Evolutionary conservation across 106 monocot species (phyloP), one percentile per base, ranked within the genome.

Genomic region (Alisma plantagoaquatica): DNA sequence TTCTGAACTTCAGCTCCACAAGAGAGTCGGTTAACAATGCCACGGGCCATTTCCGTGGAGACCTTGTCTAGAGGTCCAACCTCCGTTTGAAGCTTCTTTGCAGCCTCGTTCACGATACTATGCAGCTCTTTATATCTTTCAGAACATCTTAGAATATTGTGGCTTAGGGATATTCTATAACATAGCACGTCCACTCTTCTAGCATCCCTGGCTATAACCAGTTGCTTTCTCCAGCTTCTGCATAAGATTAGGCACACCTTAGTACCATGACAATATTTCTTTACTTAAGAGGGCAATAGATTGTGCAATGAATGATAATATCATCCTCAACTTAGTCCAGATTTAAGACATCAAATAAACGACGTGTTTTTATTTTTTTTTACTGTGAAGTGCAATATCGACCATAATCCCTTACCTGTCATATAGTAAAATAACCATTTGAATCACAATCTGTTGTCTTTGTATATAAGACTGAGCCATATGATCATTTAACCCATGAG

Each of bases 151-250:
- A 88, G 73, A 25, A 94, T 53, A 46, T 74, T 80, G 41, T 88
- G 75, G 38, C 84, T 65, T 32, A 96, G 44, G 53, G 77, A 88
- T 25, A 96, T 64, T 12, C 96, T 66, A 41, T 84, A 46, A 41
- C 78, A 88, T 25, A 96, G 68, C 23, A 71, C 65, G 72, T 88
- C 96, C n/a, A 96, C 75, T 54, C 87, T 68, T 30, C 88, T 72
- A 27, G 96, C 96, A 55, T 83, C 83, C 70, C 81, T 96, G 32
- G 83, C 96, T 24, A 66, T 49, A 41, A 63, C 46, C 4, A 96
- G 78, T 41, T 96, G 96, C 58, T 96, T 84, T 61, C 71, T 88
- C 88, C 80, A 80, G 65, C 70, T 67, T 70, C 80, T 80, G 53
- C 61, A 65, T 25, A 23, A 56, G 11, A 51, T 51, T n/a, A n/a